Evolutionary conservation across 2,329 filamentous ascomycete genomes (phyloP), one percentile per base, ranked within the genome.

Genomic region (Ophiostoma tasmaniense): DNA sequence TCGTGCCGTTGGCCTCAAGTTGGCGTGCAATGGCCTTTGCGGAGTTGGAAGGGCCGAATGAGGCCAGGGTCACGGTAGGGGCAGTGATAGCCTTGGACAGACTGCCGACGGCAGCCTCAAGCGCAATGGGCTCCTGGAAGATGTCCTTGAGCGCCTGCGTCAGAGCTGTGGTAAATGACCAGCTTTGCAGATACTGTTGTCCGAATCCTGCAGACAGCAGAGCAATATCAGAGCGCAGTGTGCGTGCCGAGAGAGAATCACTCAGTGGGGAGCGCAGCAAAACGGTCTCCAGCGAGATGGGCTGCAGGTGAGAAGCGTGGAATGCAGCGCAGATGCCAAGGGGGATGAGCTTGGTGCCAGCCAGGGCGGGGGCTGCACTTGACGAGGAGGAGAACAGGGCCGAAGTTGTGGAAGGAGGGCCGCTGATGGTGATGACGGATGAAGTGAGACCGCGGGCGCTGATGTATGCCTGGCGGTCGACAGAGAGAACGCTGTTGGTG

Each of bases 291-390:
- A 85, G 75, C 69, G 74, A 76, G 20, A 74, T 72, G 0, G 77
- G 77, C 73, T 86, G 81, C 20, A 87, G 77, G 74, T 86, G 84
- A 2, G 80, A 71, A 45, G 85, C 83, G 73, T 87, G 85, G 73
- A 86, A 87, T 8, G 85, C 85, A 0, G 82, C 85, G 11, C 30
- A 35, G 20, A 64, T 64, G 71, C 84, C 82, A 33, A 87, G 81
- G 0, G 84, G 83, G 67, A 86, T 81, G 1, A 80, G 77, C 22
- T 80, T 81, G 17, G 80, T 77, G 72, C 80, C 80, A 39, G 77
- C 75, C 4, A 80, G 77, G 39, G 81, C 79, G 59, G 79, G 72
- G 20, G 79, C 75, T 37, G 78, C 77, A 65, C 77, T 76, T 37
- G 61, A 37, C 13, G 61, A 64, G 11, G 20, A 39, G 10, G 61